Conservation (phyloP, 495 filamentous ascomycete genomes). For the Neurospora tetrasperma region DNA sequence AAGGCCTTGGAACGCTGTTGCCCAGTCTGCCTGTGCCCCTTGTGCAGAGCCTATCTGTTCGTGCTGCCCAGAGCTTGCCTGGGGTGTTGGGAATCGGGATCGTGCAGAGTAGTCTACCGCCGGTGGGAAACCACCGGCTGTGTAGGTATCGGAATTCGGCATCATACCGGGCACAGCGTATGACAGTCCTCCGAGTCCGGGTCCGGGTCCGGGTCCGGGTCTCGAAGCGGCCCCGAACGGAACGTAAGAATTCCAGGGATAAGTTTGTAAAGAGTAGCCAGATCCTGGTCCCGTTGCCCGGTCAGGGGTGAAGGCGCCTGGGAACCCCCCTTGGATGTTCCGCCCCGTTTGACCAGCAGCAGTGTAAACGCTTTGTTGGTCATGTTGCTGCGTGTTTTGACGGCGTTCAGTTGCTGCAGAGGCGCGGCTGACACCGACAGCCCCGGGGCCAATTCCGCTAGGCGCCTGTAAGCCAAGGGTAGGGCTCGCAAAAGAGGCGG, state of each 20-base stretch:
- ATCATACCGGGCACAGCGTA: constrained; percentile 26
- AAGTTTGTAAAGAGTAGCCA: constrained; percentile 26
- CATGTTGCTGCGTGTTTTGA: constrained; percentile 34
- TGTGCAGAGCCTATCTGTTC: constrained; percentile 27
- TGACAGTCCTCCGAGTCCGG: constrained; percentile 18
- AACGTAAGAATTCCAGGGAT: constrained; percentile 35
- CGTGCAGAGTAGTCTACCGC: constrained; percentile 32
- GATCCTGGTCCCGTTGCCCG: constrained; percentile 22
- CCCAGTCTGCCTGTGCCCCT: constrained; percentile 34
- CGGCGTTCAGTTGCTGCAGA: constrained; percentile 35
- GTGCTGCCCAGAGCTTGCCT: constrained; percentile 24
- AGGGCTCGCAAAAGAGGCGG: constrained; percentile 89
- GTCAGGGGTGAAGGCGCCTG: constrained; percentile 26
- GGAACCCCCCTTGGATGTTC: constrained; percentile 28
- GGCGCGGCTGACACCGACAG: constrained; percentile 38
- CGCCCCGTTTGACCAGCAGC: constrained; percentile 24
- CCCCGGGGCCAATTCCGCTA: constrained; percentile 51
- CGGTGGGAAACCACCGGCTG: constrained; percentile 27
- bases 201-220: constrained; percentile 17
- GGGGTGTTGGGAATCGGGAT: constrained; percentile 34
- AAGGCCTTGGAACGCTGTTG: constrained; percentile 40
- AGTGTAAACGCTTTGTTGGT: constrained; percentile 14
- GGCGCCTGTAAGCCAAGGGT: constrained; percentile 57
- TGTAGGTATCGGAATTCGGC: constrained; percentile 32
- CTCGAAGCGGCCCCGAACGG: constrained; percentile 33